Evolutionary conservation across 2,329 filamentous ascomycete genomes (phyloP).

Genomic region (Arthrobotrys megalospora): DNA sequence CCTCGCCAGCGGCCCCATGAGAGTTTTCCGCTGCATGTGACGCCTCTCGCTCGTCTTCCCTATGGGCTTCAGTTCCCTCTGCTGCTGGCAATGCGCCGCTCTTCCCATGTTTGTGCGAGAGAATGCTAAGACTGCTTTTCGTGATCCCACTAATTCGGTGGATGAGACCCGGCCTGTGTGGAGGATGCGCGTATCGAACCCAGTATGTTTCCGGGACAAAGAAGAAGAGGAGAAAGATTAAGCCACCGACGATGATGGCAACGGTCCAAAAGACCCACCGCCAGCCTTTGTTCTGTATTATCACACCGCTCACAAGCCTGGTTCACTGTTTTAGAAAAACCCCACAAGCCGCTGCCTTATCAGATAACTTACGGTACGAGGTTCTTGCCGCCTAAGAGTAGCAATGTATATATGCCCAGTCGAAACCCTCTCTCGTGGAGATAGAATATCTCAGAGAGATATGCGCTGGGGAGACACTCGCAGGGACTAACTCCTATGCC

Average conservation of each 20-base stretch:
- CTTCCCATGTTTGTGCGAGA: conserved; percentile 30
- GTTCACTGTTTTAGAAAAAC: not conserved
- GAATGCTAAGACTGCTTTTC: conserved; percentile 24
- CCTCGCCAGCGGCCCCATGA: conserved; percentile 2
- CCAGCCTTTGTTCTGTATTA: conserved; percentile 85
- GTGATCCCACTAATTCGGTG: conserved; percentile 35
- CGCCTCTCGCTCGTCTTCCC: not conserved
- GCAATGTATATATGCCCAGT: conserved; percentile 90
- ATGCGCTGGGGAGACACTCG: conserved; percentile 92
- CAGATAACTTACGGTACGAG: conserved; percentile 75
- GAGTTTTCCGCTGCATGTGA: not conserved
- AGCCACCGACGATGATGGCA: conserved; percentile 82
- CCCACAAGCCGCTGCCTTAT: not conserved
- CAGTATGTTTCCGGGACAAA: conserved; percentile 97
- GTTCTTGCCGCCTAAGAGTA: conserved; percentile 92
- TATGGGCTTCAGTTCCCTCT: not conserved
- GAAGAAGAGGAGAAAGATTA: conserved; percentile 81
- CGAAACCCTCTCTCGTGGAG: conserved; percentile 93
- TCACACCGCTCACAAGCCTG: conserved; percentile 81
- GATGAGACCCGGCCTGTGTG: conserved; percentile 65
- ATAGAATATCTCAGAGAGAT: conserved; percentile 96
- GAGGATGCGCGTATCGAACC: conserved; percentile 81
- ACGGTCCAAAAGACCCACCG: conserved; percentile 94
- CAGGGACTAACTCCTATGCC: conserved; percentile 88
- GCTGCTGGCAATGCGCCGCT: not conserved